Percentiles rank a stretch among this genome's conserved stretches.
These are phyloP conservation scores for Kokia cookei DNA, from an alignment of 441 rosid species.

Conservation along the genomic window DNA sequence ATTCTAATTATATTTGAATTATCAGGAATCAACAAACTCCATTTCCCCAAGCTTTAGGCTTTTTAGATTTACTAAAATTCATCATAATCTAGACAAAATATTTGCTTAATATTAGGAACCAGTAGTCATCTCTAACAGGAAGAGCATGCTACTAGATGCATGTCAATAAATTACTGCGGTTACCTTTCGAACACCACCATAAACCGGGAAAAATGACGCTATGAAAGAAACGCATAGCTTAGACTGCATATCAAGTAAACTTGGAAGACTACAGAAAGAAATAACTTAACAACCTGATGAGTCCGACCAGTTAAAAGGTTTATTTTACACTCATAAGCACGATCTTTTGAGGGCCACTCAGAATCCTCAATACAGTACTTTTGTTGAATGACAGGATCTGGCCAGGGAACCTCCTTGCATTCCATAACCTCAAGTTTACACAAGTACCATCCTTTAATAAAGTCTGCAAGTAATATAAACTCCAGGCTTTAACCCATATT, in stretches of 20 bases:
- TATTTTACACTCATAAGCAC: constrained; percentile 75
- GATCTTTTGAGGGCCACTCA: constrained; percentile 58
- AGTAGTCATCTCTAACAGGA: neutral
- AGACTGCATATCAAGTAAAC: neutral
- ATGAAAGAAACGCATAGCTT: neutral
- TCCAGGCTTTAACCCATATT: constrained; percentile 3
- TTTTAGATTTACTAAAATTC: neutral
- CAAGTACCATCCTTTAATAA: constrained; percentile 61
- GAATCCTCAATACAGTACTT: constrained; percentile 48
- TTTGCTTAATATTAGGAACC: neutral
- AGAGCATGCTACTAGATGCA: neutral
- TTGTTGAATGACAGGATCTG: constrained; percentile 42
- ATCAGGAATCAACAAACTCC: neutral
- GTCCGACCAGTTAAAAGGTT: constrained; percentile 88
- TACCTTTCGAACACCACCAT: neutral
- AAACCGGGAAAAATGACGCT: neutral
- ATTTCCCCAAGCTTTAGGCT: neutral
- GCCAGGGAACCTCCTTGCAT: constrained; percentile 78
- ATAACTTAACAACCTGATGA: constrained; percentile 57
- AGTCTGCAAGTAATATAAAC: constrained; percentile 39
- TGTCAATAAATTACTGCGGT: neutral
- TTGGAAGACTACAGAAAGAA: neutral
- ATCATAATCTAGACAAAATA: neutral
- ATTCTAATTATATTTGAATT: neutral
- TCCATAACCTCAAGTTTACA: constrained; percentile 84